Base-by-base conservation (phyloP, 768 basidiomycete genomes). In the Chalciporus sphaerocephalus region DNA sequence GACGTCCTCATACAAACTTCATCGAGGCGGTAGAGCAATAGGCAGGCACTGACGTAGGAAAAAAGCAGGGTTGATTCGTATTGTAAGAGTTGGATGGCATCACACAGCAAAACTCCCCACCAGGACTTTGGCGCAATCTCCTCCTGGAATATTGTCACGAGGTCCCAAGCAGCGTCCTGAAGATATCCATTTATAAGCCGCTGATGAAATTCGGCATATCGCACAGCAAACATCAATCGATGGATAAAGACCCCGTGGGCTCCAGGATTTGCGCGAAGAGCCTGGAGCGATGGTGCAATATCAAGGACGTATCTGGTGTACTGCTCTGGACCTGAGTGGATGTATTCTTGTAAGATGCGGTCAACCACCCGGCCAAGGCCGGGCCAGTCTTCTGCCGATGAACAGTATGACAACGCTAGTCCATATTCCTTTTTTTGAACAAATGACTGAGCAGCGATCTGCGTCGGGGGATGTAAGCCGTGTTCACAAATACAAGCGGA, bases 51-150 rank as follows among this genome's bases (percentile, higher is more conserved):
- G 15, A 80, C 61, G 0, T 80, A 73, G 2, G 85, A 69, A 57
- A 94, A 85, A n/a, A 91, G 69, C 43, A 87, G 72, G 5, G 71
- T 67, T 23, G 78, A 66, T 50, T 74, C 92, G 54, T 78, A 69
- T 56, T 76, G 76, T 43, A 97, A 69, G 40, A 96, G 72, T 22
- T 78, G 79, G 0, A 90, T 69, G 15, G 84, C 74, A 62, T 98
- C 92, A 47, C 78, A 80, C n/a, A 98, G 71, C 38, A 97, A 68
- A 13, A 96, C 76, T 4, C 86, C 88, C 89, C 89, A 92, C 83
- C 94, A 95, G 6, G 82, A 75, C 50, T 78, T 83, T 0, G 96
- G 95, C 0, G 84, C 90, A 13, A 92, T 65, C 36, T 84, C 86
- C 40, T 88, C 85, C 7, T 77, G 77, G 46, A 99, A 79, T 64